Conservation (phyloP, 495 filamentous ascomycete genomes). For the Penicillium bialowiezense region DNA sequence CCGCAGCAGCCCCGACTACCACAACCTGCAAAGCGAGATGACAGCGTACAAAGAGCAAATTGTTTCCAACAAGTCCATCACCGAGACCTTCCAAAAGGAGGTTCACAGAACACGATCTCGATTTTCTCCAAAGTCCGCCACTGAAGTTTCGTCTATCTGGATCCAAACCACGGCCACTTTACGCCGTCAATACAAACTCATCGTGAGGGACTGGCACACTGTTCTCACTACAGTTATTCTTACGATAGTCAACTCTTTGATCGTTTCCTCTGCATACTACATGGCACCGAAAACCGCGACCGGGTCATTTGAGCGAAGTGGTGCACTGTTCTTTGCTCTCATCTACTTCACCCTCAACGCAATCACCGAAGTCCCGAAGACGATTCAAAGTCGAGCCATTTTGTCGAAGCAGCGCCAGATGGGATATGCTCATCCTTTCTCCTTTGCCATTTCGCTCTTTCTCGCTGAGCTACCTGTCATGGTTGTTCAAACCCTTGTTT, state of each 20-base stretch:
- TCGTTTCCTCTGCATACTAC: background rate
- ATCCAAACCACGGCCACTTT: background rate
- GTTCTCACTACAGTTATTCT: no score
- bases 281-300: background rate
- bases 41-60: no score
- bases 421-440: background rate
- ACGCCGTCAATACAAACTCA: background rate
- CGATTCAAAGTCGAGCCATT: background rate
- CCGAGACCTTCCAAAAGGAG: background rate
- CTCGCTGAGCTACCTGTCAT: background rate
- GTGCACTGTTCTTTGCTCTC: background rate
- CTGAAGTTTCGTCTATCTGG: background rate
- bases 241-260: background rate
- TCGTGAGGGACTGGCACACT: background rate
- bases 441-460: background rate
- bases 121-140: no score
- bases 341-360: background rate
- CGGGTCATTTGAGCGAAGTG: background rate
- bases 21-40: no score
- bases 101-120: background rate
- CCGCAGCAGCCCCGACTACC: background rate
- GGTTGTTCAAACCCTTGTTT: background rate
- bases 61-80: no score
- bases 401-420: background rate
- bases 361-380: background rate